These are phyloP conservation scores for Meyerozyma carpophila DNA, from an alignment of 1,139 yeast genomes.

Conservation along the genomic window DNA sequence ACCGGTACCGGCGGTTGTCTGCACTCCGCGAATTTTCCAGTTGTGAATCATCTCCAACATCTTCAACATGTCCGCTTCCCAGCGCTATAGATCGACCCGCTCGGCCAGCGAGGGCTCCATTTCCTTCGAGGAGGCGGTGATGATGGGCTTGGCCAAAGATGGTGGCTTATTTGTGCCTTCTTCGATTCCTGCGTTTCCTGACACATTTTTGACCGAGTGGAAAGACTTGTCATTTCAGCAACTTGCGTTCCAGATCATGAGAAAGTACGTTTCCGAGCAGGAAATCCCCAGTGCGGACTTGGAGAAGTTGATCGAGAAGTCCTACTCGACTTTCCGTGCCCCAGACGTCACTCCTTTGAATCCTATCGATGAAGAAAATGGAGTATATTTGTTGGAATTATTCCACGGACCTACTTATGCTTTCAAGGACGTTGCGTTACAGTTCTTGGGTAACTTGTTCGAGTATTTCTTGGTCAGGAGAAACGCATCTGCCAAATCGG, in stretches of 20 bases:
- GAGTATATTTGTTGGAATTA: slow-evolving; percentile 75
- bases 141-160: slow-evolving; percentile 91
- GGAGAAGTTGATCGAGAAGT: slow-evolving; percentile 52
- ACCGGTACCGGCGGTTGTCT: neutral
- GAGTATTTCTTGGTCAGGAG: slow-evolving; percentile 83
- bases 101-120: slow-evolving; percentile 50
- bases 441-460: slow-evolving; percentile 93
- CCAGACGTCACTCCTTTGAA: slow-evolving; percentile 79
- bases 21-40: neutral
- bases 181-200: slow-evolving; percentile 63
- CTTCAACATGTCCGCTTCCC: slow-evolving; percentile 22
- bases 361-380: slow-evolving; percentile 48
- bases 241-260: slow-evolving; percentile 79
- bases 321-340: slow-evolving; percentile 89
- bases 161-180: slow-evolving; percentile 95
- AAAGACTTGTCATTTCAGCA: slow-evolving; percentile 70
- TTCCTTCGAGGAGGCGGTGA: slow-evolving; percentile 87
- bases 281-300: slow-evolving; percentile 77
- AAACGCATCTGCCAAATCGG: slow-evolving; percentile 57
- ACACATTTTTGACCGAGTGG: slow-evolving; percentile 63
- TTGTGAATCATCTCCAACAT: neutral
- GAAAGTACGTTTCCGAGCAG: slow-evolving; percentile 59
- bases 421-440: slow-evolving; percentile 96
- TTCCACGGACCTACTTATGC: slow-evolving; percentile 99
- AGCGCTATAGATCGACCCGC: slow-evolving; percentile 84